Percentiles rank a stretch among this genome's conserved stretches.
These are phyloP conservation scores for Nothopassalora personata DNA, from an alignment of 2,329 filamentous ascomycete species.

Conservation along the genomic window DNA sequence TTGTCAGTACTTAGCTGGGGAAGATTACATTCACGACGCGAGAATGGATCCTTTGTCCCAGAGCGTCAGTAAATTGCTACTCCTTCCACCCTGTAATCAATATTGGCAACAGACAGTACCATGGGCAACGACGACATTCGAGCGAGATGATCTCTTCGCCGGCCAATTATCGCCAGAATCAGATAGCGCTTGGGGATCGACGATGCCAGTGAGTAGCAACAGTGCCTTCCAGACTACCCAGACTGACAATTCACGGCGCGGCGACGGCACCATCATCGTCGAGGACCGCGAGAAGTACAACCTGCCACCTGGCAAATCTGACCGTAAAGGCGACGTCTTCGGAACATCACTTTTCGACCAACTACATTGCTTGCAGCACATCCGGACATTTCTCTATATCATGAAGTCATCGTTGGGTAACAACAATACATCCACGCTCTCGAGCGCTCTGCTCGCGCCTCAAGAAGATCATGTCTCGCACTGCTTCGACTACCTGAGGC, in stretches of 20 bases:
- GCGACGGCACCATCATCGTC: conserved; percentile 33
- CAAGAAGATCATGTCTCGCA: conserved; percentile 26
- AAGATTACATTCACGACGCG: neutral
- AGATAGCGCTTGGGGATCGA: conserved; percentile 27
- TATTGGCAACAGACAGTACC: neutral
- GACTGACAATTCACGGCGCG: conserved; percentile 14
- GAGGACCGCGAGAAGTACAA: conserved; percentile 18
- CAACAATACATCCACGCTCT: conserved; percentile 14
- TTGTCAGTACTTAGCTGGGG: neutral
- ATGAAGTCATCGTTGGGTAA: conserved; percentile 70
- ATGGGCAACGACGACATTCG: conserved; percentile 20
- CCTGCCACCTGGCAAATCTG: conserved; percentile 27
- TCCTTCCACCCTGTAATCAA: neutral
- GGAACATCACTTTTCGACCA: conserved; percentile 34
- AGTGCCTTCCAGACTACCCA: neutral
- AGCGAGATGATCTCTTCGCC: conserved; percentile 24
- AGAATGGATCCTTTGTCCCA: neutral
- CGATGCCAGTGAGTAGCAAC: conserved; percentile 20
- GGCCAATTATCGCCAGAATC: conserved; percentile 19
- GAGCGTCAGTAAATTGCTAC: neutral
- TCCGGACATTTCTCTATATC: conserved; percentile 66
- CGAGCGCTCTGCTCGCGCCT: conserved; percentile 18
- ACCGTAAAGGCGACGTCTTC: conserved; percentile 28
- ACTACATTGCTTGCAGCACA: conserved; percentile 32
- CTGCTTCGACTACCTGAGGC: conserved; percentile 30